Base-by-base conservation (phyloP, 306 rosid species). In the Cicer bijugum region DNA sequence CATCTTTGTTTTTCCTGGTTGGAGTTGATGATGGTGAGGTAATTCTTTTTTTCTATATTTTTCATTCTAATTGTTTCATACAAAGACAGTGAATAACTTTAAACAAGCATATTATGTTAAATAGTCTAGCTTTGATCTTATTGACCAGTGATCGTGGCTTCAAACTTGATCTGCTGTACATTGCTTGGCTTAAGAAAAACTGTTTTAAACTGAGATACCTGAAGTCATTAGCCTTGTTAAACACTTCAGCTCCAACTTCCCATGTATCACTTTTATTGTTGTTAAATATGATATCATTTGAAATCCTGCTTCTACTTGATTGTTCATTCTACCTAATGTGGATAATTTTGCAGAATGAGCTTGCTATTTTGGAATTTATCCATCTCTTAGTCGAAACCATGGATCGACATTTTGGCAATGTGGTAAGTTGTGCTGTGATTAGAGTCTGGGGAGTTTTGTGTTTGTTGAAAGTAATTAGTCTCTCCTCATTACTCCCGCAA, bases 351-450 rank as follows among this genome's bases (percentile, higher is more conserved):
- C 86, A 94, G 97, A 94, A 94, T 80, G 97, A 94, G 76, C 95
- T 91, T 10, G 97, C 96, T 28, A 91, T 88, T 75, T 85, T 94
- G 89, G 97, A 94, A 78, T 91, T 94, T 83, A 94, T 94, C 60
- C 97, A 91, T 85, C 90, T 91, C 44, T 78, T 94, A 52, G 99
- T 94, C 11, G 99, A 91, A 86, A 94, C 97, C 69, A 94, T 94
- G 99, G 99, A 94, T 74, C 88, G 96, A 12, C 99, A 94, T 71
- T 94, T 94, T 4, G 97, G 99, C 86, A 90, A 94, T 68, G 97
- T 91, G 89, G 97, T 89, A 82, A 82, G 86, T 82, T 66, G 44
- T 80, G 28, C 19, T 48, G 43, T 37, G 73, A 52, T 44, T 60
- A 35, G 40, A 57, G 42, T 35, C 63, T 61, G 8, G 35, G 16